Percentiles rank a stretch among this genome's conserved stretches.
Conservation (phyloP, 106 monocot species). For the Agapanthus africanus region DNA sequence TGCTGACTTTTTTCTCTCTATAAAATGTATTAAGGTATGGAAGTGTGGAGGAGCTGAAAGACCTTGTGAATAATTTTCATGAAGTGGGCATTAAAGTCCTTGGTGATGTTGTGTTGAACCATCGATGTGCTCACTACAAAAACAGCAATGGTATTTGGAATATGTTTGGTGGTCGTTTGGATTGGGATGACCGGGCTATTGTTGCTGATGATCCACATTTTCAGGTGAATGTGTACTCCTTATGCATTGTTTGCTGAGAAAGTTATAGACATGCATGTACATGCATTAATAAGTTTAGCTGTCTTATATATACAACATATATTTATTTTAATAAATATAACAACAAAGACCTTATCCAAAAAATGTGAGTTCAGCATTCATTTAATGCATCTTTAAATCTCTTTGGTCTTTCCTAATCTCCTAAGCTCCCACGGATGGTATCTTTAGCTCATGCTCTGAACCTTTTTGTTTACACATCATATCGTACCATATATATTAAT, state of each 20-base stretch:
- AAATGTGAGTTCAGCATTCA: neutral
- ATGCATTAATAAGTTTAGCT: too few relatives aligned
- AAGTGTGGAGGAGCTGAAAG: constrained; percentile 71
- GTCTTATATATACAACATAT: neutral
- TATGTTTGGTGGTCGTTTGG: constrained; percentile 80
- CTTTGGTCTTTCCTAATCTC: too few relatives aligned
- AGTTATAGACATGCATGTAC: neutral
- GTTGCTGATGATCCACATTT: constrained; percentile 99
- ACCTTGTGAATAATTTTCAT: constrained; percentile 61
- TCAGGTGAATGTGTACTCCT: constrained; percentile 71
- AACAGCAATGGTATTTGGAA: constrained; percentile 90
- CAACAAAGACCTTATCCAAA: neutral
- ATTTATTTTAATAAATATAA: neutral
- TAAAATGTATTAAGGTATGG: constrained; percentile 63
- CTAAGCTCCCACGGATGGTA: too few relatives aligned
- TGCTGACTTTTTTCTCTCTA: neutral
- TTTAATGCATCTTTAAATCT: neutral
- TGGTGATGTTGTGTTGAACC: constrained; percentile 91
- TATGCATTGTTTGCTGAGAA: neutral
- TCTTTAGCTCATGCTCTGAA: too few relatives aligned
- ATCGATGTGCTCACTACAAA: constrained; percentile 78
- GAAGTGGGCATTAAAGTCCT: constrained; percentile 77
- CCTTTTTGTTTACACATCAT: too few relatives aligned
- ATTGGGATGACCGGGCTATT: constrained; percentile 90
- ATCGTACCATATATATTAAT: too few relatives aligned